Evolutionary conservation across 352 stramenopile species (phyloP), one percentile per base, ranked within the genome.

Genomic region (Pythium vanterpoolii): DNA sequence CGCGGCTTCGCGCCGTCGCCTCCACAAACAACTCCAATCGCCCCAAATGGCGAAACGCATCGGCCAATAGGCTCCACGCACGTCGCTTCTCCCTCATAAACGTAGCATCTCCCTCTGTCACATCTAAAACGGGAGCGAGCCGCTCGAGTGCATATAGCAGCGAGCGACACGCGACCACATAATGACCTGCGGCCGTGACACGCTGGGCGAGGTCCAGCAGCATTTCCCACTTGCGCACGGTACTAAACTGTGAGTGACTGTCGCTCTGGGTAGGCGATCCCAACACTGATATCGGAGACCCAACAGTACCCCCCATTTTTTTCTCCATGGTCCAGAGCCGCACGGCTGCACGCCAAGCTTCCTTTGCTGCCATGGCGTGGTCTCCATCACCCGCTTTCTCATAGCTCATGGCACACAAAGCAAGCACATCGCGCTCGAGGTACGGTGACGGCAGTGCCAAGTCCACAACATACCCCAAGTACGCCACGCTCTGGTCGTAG

Each of bases 1-100:
- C 19, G 9, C 46, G 66, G 21, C 65, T 79, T 21, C 72, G 72
- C 13, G 46, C 51, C 9, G 48, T 67, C 11, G 70, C 77, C 21
- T 77, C 70, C 0, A 87, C 50, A 39, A 83, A 87, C 46, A 84
- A 49, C 10, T 86, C 77, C 6, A 87, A 16, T 18, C 74, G 64
- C 0, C 77, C 77, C 19, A 92, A 52, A 45, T 89, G 82, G 0
- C 76, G 76, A 60, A 89, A 86, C 7, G 71, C 59, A 57, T 92
- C 79, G 3, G 72, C 73, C n/a, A 92, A 68, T 19, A 47, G 63
- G 68, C 77, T 78, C 79, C 79, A 92, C 27, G 69, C 63, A 4
- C 44, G 47, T 14, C 58, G 64, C 18, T 43, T 44, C 30, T 77
- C 69, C 11, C 51, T 26, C 9, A 57, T 26, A 24, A 49, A 53